phyloP scores from a whole-genome alignment of 345 rosid species.

The Sapria himalayana region DNA sequence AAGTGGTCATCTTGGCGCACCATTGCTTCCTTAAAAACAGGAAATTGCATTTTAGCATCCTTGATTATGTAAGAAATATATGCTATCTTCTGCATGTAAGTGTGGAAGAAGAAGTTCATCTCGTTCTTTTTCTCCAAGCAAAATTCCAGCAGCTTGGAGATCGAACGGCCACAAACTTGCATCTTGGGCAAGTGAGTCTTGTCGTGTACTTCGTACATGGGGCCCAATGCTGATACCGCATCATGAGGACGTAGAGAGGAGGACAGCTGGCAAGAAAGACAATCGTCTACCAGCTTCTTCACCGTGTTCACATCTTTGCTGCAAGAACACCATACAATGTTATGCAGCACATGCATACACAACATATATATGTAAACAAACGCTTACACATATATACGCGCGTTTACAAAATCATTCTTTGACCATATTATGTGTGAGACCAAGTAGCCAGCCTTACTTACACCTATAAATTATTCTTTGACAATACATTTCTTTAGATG shows the following conservation, averaged over 20 bases:
- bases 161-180: conserved; percentile 37
- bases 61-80: conserved; percentile 46
- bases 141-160: conserved; percentile 43
- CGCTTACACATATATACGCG: no score
- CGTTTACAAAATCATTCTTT: no score
- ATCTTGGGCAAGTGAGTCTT: conserved; percentile 76
- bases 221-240: conserved; percentile 98
- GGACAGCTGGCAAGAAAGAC: conserved; percentile 57
- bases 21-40: conserved; percentile 93
- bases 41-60: conserved; percentile 81
- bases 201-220: conserved; percentile 93
- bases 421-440: no score
- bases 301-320: conserved; percentile 92
- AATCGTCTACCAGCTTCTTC: conserved; percentile 86
- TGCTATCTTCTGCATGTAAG: conserved; percentile 63
- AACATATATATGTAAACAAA: background rate
- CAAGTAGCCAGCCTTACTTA: no score
- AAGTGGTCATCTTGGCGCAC: conserved; percentile 53
- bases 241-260: conserved; percentile 93
- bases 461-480: no score
- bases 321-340: no score
- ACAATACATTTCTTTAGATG: no score
- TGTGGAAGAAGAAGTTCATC: conserved; percentile 71
- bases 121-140: conserved; percentile 73
- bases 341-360: conserved; percentile 6